Evolutionary conservation across 306 rosid species (phyloP).

Genomic region (Geum urbanum): DNA sequence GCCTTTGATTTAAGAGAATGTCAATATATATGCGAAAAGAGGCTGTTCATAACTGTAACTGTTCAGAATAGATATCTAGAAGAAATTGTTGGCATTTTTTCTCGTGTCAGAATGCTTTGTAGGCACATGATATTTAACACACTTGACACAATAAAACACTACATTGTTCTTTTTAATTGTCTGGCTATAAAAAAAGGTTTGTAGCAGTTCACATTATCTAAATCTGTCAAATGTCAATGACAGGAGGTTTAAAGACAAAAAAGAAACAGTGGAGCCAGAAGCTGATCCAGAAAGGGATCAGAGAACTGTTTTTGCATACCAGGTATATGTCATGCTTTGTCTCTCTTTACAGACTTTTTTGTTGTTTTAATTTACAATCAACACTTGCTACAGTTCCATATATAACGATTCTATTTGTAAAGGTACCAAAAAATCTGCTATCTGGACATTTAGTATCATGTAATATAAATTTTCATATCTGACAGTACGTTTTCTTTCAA

Average conservation of each 20-base stretch:
- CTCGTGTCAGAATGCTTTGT: background rate
- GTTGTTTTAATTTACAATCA: background rate
- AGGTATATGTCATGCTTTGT: constrained; percentile 43
- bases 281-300: constrained; percentile 99
- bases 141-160: background rate
- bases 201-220: constrained; percentile 8
- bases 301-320: constrained; percentile 97
- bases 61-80: background rate
- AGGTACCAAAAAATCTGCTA: background rate
- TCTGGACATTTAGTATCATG: background rate
- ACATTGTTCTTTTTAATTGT: background rate
- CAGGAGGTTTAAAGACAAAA: constrained; percentile 93
- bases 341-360: background rate
- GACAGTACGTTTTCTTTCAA: background rate
- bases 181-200: background rate
- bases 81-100: background rate
- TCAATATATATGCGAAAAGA: background rate
- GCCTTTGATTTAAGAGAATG: background rate
- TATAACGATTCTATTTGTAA: background rate
- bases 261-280: constrained; percentile 83
- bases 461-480: background rate
- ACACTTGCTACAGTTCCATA: background rate
- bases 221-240: constrained; percentile 19
- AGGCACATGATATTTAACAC: background rate
- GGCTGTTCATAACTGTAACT: background rate